Base-by-base conservation (phyloP, 1,284 basidiomycete genomes). In the Singerocomus inundabilis region DNA sequence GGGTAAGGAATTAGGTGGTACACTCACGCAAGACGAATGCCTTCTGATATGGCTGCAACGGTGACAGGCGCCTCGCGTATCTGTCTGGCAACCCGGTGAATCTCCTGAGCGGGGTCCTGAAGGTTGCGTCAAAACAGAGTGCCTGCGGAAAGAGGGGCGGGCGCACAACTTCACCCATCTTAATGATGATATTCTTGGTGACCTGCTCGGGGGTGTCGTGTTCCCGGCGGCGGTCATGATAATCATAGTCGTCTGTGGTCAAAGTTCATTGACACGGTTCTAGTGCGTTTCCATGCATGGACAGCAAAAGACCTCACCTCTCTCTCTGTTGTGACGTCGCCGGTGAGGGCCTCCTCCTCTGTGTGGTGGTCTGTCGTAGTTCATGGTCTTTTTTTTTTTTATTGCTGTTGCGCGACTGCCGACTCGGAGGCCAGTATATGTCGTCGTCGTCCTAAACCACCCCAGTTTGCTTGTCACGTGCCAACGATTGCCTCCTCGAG, bases 111-210 rank as follows among this genome's bases (percentile, higher is more conserved):
- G 44, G 84, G 79, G 58, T 91, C 88, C 81, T 91, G 53, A 8
- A 60, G 32, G 60, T 29, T 57, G 57, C 44, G 50, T 60, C 35
- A 60, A 52, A 50, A 46, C 15, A 29, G 31, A 44, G 46, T 6
- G 11, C 41, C 18, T 25, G 13, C 4, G 5, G 39, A 7, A 7
- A 34, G 15, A 47, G 43, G n/a, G 13, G 31, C 1, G 32, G 9
- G 74, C 88, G 73, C 64, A 92, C 91, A 69, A 91, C 89, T 74
- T 94, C 90, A 42, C 89, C 90, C 50, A 89, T 75, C 61, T 83
- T 85, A 60, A 91, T 74, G 55, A 93, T 84, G 53, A 80, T 75
- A 56, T 75, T 79, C 68, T 79, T 85, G 51, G 91, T 71, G 59
- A 81, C 84, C 49, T 87, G 79, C 55, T 88, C 86, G 16, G 88